Conservation (phyloP, 1,284 basidiomycete species). For the Porogramme epimiltina region DNA sequence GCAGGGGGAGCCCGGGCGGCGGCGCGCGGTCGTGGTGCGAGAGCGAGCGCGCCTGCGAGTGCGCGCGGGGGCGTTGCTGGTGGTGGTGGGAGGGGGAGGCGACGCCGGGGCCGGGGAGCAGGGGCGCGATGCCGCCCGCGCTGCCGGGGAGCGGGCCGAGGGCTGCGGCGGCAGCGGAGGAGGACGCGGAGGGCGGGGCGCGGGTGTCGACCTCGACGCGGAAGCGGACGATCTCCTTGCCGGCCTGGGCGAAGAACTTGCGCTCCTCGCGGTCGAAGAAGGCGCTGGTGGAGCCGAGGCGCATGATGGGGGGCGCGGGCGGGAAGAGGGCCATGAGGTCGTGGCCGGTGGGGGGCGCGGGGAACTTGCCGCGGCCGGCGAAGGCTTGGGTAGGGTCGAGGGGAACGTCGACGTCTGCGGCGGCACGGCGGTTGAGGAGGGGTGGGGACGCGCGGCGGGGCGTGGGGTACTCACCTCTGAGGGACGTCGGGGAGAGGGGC, state of each 20-base stretch:
- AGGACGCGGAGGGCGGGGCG: not conserved
- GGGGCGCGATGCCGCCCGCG: not conserved
- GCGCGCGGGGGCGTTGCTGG: conserved; percentile 7
- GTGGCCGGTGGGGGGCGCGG: conserved; percentile 74
- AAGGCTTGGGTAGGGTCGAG: conserved; percentile 42
- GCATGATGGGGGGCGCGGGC: conserved; percentile 54
- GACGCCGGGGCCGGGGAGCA: conserved; percentile 10
- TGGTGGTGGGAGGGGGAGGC: conserved; percentile 4
- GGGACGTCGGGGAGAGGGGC: conserved; percentile 36
- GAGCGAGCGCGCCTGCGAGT: conserved; percentile 10
- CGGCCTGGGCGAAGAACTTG: conserved; percentile 73
- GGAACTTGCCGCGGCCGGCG: conserved; percentile 52
- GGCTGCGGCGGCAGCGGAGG: conserved; percentile 1
- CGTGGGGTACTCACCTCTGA: conserved; percentile 46
- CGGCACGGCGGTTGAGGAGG: conserved; percentile 6
- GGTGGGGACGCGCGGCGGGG: conserved; percentile 10
- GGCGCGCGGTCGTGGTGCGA: conserved; percentile 13
- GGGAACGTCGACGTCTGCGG: conserved; percentile 59
- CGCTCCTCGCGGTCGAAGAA: conserved; percentile 74
- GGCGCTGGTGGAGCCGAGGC: conserved; percentile 62
- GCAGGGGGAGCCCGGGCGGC: conserved; percentile 15
- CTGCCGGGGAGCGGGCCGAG: conserved; percentile 7
- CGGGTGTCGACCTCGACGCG: conserved; percentile 61
- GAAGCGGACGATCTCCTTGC: conserved; percentile 72
- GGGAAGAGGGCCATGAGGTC: conserved; percentile 82